phyloP scores from a whole-genome alignment of 2,329 filamentous ascomycete genomes.

The Leptoxyphium fumago region DNA sequence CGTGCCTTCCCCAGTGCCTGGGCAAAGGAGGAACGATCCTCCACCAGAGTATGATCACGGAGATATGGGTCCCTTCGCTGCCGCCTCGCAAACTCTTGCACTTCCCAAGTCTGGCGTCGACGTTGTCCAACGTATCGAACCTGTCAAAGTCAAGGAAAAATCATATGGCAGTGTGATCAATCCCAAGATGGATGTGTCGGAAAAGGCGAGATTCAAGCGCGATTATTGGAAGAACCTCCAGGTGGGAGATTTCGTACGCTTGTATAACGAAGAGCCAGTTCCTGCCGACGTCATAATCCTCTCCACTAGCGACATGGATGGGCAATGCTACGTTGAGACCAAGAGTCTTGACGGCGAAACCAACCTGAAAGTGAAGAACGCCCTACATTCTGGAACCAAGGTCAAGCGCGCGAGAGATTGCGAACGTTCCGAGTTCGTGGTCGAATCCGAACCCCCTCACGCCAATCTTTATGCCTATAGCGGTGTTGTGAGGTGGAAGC shows the following conservation, averaged over 20 bases:
- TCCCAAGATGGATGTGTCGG: conserved; percentile 46
- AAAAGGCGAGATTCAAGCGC: conserved; percentile 73
- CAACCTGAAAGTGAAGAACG: conserved; percentile 87
- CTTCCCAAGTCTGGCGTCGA: conserved; percentile 9
- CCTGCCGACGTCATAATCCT: conserved; percentile 87
- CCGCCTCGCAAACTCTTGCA: conserved; percentile 8
- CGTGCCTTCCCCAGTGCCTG: conserved; percentile 64
- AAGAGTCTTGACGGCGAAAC: conserved; percentile 98
- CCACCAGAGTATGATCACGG: conserved; percentile 7
- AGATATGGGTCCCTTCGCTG: not conserved
- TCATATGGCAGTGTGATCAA: conserved; percentile 61
- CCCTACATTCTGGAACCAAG: conserved; percentile 67
- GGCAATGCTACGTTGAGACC: conserved; percentile 92
- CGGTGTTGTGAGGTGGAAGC: conserved; percentile 75
- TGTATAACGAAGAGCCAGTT: conserved; percentile 92
- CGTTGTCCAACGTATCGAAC: conserved; percentile 23
- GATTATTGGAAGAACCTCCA: conserved; percentile 92
- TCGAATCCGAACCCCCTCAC: conserved; percentile 84
- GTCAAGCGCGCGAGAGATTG: conserved; percentile 86
- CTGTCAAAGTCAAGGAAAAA: conserved; percentile 34
- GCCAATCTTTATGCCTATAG: conserved; percentile 93
- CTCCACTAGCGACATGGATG: conserved; percentile 84
- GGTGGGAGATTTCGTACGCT: conserved; percentile 88
- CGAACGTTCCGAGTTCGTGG: conserved; percentile 70
- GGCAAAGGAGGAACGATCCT: conserved; percentile 31